phyloP scores from a whole-genome alignment of 768 basidiomycete species.

The Agrocybe praecox region DNA sequence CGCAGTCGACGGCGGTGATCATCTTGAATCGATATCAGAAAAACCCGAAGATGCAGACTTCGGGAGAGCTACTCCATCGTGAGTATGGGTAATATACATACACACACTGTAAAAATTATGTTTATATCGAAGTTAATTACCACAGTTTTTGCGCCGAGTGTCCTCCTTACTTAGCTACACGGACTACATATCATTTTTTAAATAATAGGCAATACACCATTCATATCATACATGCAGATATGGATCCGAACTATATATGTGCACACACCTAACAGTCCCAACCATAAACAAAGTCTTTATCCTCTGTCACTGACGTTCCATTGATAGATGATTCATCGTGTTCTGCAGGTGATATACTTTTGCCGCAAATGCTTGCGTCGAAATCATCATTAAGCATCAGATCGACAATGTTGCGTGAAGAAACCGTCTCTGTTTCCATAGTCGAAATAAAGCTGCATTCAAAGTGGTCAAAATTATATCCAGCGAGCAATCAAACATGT shows the following conservation, averaged over 20 bases:
- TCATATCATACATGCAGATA: neutral
- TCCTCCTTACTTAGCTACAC: no score
- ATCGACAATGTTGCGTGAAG: constrained; percentile 83
- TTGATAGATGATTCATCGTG: constrained; percentile 3
- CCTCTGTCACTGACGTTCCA: neutral
- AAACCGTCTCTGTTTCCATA: constrained; percentile 92
- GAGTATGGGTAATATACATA: neutral
- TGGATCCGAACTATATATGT: neutral
- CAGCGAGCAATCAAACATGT: constrained; percentile 1
- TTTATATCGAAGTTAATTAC: no score
- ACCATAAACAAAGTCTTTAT: constrained; percentile 58
- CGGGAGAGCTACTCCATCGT: constrained; percentile 8
- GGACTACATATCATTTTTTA: constrained; percentile 18
- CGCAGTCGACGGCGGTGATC: constrained; percentile 1
- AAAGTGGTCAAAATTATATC: constrained; percentile 2
- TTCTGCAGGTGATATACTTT: constrained; percentile 15
- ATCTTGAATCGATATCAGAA: constrained; percentile 26
- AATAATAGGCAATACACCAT: neutral
- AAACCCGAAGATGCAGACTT: constrained; percentile 28
- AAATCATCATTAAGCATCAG: constrained; percentile 76
- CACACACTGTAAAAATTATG: no score
- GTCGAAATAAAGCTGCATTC: constrained; percentile 73
- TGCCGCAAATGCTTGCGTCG: constrained; percentile 69
- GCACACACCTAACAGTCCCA: constrained; percentile 71
- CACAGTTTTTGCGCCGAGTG: no score